Percentiles rank a stretch among this genome's conserved stretches.
phyloP scores from a whole-genome alignment of 805 yeast species.

The Candida ponderosae region DNA sequence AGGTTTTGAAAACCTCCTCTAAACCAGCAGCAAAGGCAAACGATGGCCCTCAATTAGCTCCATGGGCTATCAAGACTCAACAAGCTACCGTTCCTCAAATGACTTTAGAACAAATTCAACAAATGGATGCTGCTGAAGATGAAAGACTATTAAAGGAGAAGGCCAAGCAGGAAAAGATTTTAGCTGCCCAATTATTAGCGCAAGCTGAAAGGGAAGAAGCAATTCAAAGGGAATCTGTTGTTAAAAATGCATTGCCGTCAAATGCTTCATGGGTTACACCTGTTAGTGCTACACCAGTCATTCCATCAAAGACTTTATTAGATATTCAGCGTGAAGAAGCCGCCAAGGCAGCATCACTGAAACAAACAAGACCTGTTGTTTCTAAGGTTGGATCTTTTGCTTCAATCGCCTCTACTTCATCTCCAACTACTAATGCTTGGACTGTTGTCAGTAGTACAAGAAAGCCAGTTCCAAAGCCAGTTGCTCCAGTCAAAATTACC shows the following conservation, averaged over 20 bases:
- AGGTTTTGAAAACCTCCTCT: slow-evolving; percentile 1
- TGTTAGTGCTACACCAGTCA: slow-evolving; percentile 13
- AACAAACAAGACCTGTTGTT: slow-evolving; percentile 7
- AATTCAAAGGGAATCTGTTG: slow-evolving; percentile 10
- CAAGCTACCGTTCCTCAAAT: slow-evolving; percentile 27
- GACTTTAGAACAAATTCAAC: slow-evolving; percentile 44
- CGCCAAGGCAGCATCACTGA: slow-evolving; percentile 21
- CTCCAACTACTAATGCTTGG: slow-evolving; percentile 24
- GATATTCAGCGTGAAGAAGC: slow-evolving; percentile 58
- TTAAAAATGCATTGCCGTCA: slow-evolving; percentile 22
- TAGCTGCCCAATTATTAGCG: slow-evolving; percentile 15
- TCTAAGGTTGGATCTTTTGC: slow-evolving; percentile 14
- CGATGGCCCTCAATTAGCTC: slow-evolving; percentile 30
- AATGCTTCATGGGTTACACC: slow-evolving; percentile 31
- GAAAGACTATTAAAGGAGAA: slow-evolving; percentile 31
- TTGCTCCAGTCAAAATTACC: slow-evolving; percentile 6
- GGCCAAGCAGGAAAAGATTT: slow-evolving; percentile 13
- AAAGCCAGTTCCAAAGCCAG: slow-evolving; percentile 8
- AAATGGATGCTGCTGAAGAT: slow-evolving; percentile 36
- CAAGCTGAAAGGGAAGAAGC: slow-evolving; percentile 12
- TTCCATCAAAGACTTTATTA: slow-evolving; percentile 43
- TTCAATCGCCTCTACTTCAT: slow-evolving; percentile 11
- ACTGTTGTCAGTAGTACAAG: slow-evolving; percentile 25
- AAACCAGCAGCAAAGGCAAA: slow-evolving; percentile 5
- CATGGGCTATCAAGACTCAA: slow-evolving; percentile 40